A percentile compares a stretch with the other conserved stretches of the same genome.
These are phyloP conservation scores for Ceratonia siliqua DNA, from an alignment of 306 rosid species.

Conservation along the genomic window DNA sequence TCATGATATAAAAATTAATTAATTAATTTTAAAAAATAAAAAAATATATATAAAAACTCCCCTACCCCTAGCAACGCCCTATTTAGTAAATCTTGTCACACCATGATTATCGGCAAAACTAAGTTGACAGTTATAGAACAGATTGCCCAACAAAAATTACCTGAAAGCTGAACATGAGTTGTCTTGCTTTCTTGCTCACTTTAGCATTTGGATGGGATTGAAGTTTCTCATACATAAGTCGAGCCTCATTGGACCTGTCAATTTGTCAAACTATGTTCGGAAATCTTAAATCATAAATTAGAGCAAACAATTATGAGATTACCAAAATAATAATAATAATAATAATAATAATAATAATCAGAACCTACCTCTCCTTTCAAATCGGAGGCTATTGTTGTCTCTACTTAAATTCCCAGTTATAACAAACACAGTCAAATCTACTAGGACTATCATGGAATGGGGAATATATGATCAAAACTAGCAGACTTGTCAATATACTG, in stretches of 20 bases:
- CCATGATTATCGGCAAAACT: neutral
- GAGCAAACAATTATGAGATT: neutral
- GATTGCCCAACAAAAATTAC: conserved; percentile 41
- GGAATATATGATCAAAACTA: neutral
- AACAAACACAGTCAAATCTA: neutral
- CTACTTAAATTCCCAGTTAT: neutral
- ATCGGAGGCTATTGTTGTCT: conserved; percentile 1
- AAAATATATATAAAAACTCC: no score
- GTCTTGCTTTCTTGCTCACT: conserved; percentile 87
- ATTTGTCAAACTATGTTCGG: conserved; percentile 26
- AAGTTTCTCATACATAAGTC: conserved; percentile 81
- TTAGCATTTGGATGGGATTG: conserved; percentile 70
- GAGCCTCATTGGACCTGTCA: conserved; percentile 75
- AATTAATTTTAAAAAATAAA: no score
- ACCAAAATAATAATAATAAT: no score
- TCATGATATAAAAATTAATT: no score
- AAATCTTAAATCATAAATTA: conserved; percentile 7
- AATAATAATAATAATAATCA: no score
- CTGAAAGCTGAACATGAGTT: conserved; percentile 77
- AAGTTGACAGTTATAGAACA: neutral
- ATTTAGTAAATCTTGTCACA: neutral
- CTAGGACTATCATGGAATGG: neutral
- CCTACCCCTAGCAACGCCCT: no score
- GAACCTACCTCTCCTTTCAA: conserved; percentile 15
- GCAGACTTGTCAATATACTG: neutral